Evolutionary conservation across 2,329 filamentous ascomycete genomes (phyloP), one percentile per base, ranked within the genome.

Genomic region (Arthrobotrys sinensis): DNA sequence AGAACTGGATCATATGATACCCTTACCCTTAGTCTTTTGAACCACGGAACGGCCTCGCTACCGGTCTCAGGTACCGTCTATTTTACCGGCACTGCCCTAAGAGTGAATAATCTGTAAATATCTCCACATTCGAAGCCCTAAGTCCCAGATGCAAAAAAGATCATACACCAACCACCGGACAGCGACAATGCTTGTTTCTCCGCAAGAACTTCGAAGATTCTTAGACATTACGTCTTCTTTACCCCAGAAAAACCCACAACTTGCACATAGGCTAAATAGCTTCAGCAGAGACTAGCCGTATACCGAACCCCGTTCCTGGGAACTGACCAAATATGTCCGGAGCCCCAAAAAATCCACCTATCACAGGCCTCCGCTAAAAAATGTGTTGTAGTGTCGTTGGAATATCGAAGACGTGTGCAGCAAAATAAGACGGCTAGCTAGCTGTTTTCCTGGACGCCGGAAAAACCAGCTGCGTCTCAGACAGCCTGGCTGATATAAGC

Each of bases 291-390:
- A 19, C 48, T 43, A 65, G 45, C 60, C 69, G 62, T 66, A 63
- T 52, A 66, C 50, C 50, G 66, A 70, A 36, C 50, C 62, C 50
- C 34, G 48, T 76, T 55, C 64, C 57, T 65, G 72, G 55, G 43
- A 76, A 16, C 32, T 46, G 34, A 36, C 48, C 50, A 66, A 60
- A 53, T 55, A 48, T 66, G 64, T 76, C 66, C 66, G 55, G 60
- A 62, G 45, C 57, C 21, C 50, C 73, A 77, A 67, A 77, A 77
- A 70, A 62, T 71, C 73, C 73, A 77, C 73, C 73, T 77, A 77
- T 77, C 66, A 77, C 40, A 71, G 52, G 14, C 21, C 57, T 65
- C 43, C 52, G 50, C 43, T 57, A 10, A 2, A 40, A 32, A 48
- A 52, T 77, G 73, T 71, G 73, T 77, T 77, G 73, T 21, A n/a